A percentile compares a stretch with the other conserved stretches of the same genome.
These are phyloP conservation scores for Aspergillus carlsbadensis DNA, from an alignment of 495 filamentous ascomycete genomes.

Conservation along the genomic window DNA sequence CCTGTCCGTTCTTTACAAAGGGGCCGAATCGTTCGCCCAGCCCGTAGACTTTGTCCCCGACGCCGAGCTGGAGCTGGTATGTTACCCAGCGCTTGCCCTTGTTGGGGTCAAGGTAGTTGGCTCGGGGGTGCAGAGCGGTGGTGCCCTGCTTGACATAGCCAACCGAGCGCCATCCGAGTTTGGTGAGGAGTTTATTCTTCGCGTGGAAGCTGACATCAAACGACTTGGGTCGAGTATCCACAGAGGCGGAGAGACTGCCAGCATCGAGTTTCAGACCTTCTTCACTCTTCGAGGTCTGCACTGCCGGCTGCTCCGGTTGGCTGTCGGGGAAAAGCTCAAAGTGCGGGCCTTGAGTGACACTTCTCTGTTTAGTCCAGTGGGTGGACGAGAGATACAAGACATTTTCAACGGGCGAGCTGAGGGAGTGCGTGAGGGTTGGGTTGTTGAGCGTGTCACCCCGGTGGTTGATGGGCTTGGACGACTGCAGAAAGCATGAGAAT, in stretches of 20 bases:
- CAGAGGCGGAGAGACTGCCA: constrained; percentile 5
- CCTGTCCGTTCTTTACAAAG: constrained; percentile 14
- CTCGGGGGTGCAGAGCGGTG: constrained; percentile 9
- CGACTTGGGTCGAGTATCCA: constrained; percentile 11
- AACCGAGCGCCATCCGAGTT: constrained; percentile 12
- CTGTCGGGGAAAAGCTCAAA: constrained; percentile 11
- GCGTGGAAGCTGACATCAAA: constrained; percentile 11
- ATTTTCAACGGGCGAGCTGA: constrained; percentile 10
- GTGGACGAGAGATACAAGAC: constrained; percentile 8
- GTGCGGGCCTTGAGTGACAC: constrained; percentile 9
- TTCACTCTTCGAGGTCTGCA: constrained; percentile 5
- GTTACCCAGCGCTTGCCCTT: constrained; percentile 14
- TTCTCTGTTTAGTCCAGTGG: constrained; percentile 13
- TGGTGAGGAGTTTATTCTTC: constrained; percentile 7
- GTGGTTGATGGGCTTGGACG: constrained; percentile 11
- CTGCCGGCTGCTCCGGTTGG: not conserved
- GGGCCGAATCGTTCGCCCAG: constrained; percentile 15
- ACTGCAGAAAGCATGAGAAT: not conserved
- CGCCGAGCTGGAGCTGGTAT: constrained; percentile 13
- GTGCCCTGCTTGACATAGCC: constrained; percentile 15
- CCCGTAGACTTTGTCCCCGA: constrained; percentile 14
- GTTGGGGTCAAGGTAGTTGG: constrained; percentile 14
- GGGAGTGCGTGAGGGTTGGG: constrained; percentile 10
- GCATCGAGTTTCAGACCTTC: not conserved
- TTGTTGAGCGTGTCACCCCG: constrained; percentile 15